These are phyloP conservation scores for Skeletonema marinoi DNA, from an alignment of 108 stramenopile genomes.

Conservation along the genomic window DNA sequence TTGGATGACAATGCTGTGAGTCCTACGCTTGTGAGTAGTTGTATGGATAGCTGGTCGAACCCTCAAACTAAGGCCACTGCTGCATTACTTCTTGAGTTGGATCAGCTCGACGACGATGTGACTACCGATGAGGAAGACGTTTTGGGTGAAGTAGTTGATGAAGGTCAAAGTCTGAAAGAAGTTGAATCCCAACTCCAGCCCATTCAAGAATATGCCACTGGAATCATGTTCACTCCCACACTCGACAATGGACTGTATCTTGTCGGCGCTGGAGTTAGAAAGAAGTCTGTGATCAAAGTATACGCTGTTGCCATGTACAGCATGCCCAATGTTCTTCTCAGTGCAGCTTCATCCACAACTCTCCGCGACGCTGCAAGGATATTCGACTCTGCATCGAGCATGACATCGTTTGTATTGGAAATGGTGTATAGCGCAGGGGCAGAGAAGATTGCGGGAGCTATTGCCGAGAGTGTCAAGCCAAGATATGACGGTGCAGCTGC, in stretches of 20 bases:
- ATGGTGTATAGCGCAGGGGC: slow-evolving; percentile 90
- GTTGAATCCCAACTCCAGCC: slow-evolving; percentile 1
- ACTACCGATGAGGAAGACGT: too few relatives aligned
- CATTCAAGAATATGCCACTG: slow-evolving; percentile 2
- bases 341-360: slow-evolving; percentile 37
- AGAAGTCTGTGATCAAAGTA: slow-evolving; percentile 83
- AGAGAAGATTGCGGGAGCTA: slow-evolving; percentile 85
- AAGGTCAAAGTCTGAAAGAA: too few relatives aligned
- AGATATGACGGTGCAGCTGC: slow-evolving; percentile 36
- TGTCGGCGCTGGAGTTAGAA: slow-evolving; percentile 72
- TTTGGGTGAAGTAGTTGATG: too few relatives aligned
- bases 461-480: slow-evolving; percentile 80
- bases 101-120: too few relatives aligned
- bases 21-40: slow-evolving; percentile 57
- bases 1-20: slow-evolving; percentile 80
- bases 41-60: slow-evolving; percentile 45
- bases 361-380: slow-evolving; percentile 57
- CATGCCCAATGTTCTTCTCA: slow-evolving; percentile 41
- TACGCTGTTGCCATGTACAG: slow-evolving; percentile 85
- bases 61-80: too few relatives aligned
- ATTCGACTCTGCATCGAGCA: slow-evolving; percentile 8
- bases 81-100: too few relatives aligned
- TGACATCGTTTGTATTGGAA: slow-evolving; percentile 59
- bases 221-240: background rate
- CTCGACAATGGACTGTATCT: slow-evolving; percentile 1